phyloP scores from a whole-genome alignment of 345 rosid species.

The Eucalyptus pauciflora region DNA sequence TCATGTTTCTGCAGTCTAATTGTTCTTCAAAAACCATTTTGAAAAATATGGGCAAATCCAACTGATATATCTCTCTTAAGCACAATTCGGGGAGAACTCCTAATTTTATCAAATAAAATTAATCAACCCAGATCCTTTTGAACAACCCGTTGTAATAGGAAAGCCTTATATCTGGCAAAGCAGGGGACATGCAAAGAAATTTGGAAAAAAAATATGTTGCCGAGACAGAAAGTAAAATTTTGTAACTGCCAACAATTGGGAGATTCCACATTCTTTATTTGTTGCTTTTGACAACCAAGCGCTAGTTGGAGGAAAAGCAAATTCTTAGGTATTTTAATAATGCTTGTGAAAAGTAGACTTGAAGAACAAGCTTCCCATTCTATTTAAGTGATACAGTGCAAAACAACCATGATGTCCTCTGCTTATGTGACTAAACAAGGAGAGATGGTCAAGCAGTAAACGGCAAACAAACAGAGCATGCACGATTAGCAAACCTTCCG shows the following conservation, averaged over 20 bases:
- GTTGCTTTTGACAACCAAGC: not conserved
- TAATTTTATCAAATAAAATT: too few relatives aligned
- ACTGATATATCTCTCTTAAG: not conserved
- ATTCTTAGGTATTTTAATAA: not conserved
- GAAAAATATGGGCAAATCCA: not conserved
- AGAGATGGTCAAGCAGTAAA: not conserved
- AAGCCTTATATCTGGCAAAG: not conserved
- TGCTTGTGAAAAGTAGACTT: not conserved
- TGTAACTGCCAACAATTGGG: not conserved
- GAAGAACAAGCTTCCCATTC: not conserved
- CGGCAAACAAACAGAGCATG: not conserved
- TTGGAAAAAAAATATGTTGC: not conserved
- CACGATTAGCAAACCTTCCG: slow-evolving; percentile 46
- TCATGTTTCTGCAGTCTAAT: not conserved
- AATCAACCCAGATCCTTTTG: too few relatives aligned
- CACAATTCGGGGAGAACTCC: not conserved
- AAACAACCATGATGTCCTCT: not conserved
- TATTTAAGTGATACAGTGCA: not conserved
- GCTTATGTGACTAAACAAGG: not conserved
- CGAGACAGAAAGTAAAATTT: not conserved
- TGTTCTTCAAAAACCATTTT: not conserved
- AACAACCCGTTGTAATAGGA: too few relatives aligned
- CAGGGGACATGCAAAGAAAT: not conserved
- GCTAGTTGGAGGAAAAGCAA: not conserved
- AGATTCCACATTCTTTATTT: not conserved